Base-by-base conservation (phyloP, 2,329 filamentous ascomycete species). In the Neopestalotiopsis sp. region DNA sequence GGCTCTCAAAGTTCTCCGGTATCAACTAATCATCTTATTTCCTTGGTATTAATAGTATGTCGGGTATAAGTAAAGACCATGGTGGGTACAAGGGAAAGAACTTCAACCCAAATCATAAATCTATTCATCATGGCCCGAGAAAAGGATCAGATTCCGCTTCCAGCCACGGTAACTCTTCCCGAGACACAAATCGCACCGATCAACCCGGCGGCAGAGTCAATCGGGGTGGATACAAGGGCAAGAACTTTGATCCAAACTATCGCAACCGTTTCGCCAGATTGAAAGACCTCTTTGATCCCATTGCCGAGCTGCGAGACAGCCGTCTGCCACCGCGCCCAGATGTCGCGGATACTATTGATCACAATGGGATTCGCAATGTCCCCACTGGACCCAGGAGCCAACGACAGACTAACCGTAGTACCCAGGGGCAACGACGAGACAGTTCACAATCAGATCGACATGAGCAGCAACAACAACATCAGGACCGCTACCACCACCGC, bases 161-260 rank as follows among this genome's bases (percentile, higher is more conserved):
- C 45, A 53, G 3, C 45, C 17, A 9, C n/a, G 9, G 17, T 20
- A n/a, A 24, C 4, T 20, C 14, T 53, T 53, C 45, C 45, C 9
- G n/a, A n/a, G 10, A 53, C n/a, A n/a, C 5, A 7, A 53, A 10
- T 9, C 7, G 7, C 45, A 53, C 17, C 45, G 45, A 20, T 3
- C n/a, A 53, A 5, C 7, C 17, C 6, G 45, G 20, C 4, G 45
- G 45, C 45, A 53, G 45, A 17, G 6, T 20, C 45, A 53, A 20
- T 13, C 57, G 24, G 24, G 30, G 57, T 28, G 30, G 24, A 10
- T 59, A 59, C 57, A 62, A 62, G 34, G 59, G 59, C 34, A 62
- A 38, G 59, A 62, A 62, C 28, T 59, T 59, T 59, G 57, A 59
- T 17, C 57, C 57, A n/a, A 34, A 34, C 57, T 34, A 59, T 9